Percentiles rank a stretch among this genome's conserved stretches.
These are phyloP conservation scores for Dipteronia sinensis DNA, from an alignment of 345 rosid genomes.

Conservation along the genomic window DNA sequence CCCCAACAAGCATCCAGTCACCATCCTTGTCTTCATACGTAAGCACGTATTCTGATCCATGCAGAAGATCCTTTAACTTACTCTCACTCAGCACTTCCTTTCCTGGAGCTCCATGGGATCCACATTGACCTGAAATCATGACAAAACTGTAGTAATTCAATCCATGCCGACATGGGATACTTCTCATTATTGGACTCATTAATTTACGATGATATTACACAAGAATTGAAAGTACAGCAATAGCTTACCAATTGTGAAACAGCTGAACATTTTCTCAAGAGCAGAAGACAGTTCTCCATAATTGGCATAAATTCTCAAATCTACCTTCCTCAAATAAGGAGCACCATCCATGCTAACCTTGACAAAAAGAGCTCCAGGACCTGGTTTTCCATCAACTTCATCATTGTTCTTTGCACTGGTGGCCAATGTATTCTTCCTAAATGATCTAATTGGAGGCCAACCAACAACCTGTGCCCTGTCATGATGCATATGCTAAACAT, in stretches of 20 bases:
- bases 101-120: constrained; percentile 59
- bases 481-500: constrained; percentile 19
- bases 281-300: constrained; percentile 77
- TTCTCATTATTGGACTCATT: not conserved
- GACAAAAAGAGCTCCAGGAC: constrained; percentile 68
- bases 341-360: constrained; percentile 99
- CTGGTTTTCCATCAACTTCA: constrained; percentile 87
- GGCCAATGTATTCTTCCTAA: constrained; percentile 74
- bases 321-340: constrained; percentile 89
- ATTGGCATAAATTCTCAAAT: constrained; percentile 65
- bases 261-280: constrained; percentile 93
- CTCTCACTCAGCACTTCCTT: constrained; percentile 72
- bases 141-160: constrained; percentile 14
- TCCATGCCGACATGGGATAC: constrained; percentile 2
- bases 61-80: constrained; percentile 73
- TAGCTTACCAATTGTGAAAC: constrained; percentile 79
- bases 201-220: not conserved
- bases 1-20: constrained; percentile 97
- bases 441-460: constrained; percentile 92
- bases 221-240: constrained; percentile 16
- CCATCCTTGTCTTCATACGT: constrained; percentile 93
- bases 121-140: constrained; percentile 66
- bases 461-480: constrained; percentile 91
- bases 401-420: constrained; percentile 71
- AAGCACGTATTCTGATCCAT: constrained; percentile 86